These are phyloP conservation scores for Corniculantispora saksenae DNA, from an alignment of 2,329 filamentous ascomycete species.

Conservation along the genomic window DNA sequence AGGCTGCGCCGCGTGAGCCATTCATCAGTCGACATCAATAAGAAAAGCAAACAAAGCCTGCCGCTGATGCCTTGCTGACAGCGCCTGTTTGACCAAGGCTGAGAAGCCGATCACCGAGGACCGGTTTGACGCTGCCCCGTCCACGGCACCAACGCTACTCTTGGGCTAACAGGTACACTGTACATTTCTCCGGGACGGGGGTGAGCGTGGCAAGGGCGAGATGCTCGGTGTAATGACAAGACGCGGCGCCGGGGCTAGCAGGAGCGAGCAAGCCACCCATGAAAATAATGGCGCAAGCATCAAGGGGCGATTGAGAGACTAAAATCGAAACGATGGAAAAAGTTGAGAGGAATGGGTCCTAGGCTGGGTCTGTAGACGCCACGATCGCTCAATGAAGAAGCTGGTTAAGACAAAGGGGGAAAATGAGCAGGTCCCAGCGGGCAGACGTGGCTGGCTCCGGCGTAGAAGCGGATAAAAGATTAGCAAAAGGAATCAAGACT, in stretches of 20 bases:
- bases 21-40: background rate
- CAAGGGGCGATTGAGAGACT: background rate
- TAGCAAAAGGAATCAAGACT: background rate
- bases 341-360: background rate
- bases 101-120: conserved; percentile 7
- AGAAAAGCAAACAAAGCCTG: background rate
- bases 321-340: conserved; percentile 1
- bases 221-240: background rate
- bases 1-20: background rate
- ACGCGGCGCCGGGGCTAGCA: background rate
- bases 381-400: conserved; percentile 14
- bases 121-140: background rate
- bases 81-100: background rate
- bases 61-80: background rate
- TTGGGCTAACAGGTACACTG: background rate
- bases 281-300: background rate
- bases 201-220: background rate
- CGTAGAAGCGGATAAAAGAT: background rate
- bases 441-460: background rate
- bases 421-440: background rate
- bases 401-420: background rate
- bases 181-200: background rate
- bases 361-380: background rate
- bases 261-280: background rate
- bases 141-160: background rate